Base-by-base conservation (phyloP, 2,329 filamentous ascomycete species). In the Colletotrichum chlorophyti region DNA sequence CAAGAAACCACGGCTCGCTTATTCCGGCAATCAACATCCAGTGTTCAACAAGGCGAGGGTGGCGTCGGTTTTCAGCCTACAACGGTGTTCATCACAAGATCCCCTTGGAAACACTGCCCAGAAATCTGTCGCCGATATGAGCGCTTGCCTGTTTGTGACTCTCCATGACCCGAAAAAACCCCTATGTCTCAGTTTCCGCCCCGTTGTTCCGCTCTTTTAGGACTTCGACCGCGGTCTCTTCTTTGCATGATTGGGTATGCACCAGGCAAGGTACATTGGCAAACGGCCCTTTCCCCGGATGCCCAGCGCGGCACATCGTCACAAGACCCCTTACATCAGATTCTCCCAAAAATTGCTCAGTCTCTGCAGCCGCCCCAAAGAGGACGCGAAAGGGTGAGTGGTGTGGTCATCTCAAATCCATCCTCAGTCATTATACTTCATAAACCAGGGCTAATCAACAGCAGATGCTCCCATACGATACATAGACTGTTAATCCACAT, bases 61-160 rank as follows among this genome's bases (percentile, higher is more conserved):
- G 38, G 38, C 26, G 38, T 38, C 23, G 37, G 4, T 19, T 14
- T 5, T 24, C 31, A 45, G 19, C 51, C 38, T 55, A 32, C 43
- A 26, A 27, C 55, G 32, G 42, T 29, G 21, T 12, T 9, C 43
- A 49, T 55, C 55, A 59, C 43, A 21, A 27, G 51, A 31, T 34
- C 51, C 21, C 8, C 14, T 42, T 15, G 15, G n/a, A 40, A 50
- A 45, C 43, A 43, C 31, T 14, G 51, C 43, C 43, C 14, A 32
- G 29, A 12, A 8, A 24, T 19, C 12, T 31, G 11, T 49, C 15
- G 26, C 24, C 37, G 49, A 40, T 11, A 7, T 17, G 31, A 55
- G 26, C 31, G n/a, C n/a, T n/a, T n/a, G n/a, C n/a, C n/a, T n/a
- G n/a, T n/a, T n/a, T n/a, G n/a, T n/a, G n/a, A n/a, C n/a, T n/a